Evolutionary conservation across 176 grass and related monocot genomes (phyloP), one percentile per base, ranked within the genome.

Genomic region (Dendrocalamus sinicus): DNA sequence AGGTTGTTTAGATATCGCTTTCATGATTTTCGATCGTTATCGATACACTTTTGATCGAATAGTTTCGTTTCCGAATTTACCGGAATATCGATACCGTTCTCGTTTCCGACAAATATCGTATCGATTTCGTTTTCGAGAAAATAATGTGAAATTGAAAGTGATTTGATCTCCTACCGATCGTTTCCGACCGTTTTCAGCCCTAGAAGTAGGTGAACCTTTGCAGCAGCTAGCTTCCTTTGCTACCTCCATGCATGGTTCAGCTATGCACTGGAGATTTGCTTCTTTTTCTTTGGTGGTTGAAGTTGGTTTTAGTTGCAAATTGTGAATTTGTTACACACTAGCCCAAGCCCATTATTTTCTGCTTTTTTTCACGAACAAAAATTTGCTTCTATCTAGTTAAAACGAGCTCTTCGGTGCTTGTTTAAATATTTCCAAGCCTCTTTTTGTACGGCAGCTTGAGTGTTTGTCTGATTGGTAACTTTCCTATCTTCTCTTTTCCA

Each of bases 301-400:
- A 12, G 23, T 24, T 24, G 59, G 59, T 6, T 61, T n/a, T 24
- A 64, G 62, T 43, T 82, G 55, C 60, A 54, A 17, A 41, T 79
- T 77, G 37, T 45, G 39, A 14, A 0, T 15, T 51, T 51, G 48
- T 72, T 71, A 50, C 64, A 23, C 23, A 66, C 28, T 19, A 62
- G 39, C 74, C 8, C 84, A 22, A 62, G 39, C 74, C 8, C 84
- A 22, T 87, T 17, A 86, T 86, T 83, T 86, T 19, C 82, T 90
- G 88, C 24, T 24, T 60, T 86, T 71, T 20, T 62, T 4, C 8
- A 71, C 17, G 53, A 66, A 13, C 12, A 20, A 23, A 45, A 86
- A 63, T 45, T 6, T 12, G 8, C 8, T 73, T 58, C 2, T 70
- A 23, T 14, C 35, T 45, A 0, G 5, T 41, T 19, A 7, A 43